Conservation (phyloP, 2,329 filamentous ascomycete genomes). For the Rhynchosporium secalis region DNA sequence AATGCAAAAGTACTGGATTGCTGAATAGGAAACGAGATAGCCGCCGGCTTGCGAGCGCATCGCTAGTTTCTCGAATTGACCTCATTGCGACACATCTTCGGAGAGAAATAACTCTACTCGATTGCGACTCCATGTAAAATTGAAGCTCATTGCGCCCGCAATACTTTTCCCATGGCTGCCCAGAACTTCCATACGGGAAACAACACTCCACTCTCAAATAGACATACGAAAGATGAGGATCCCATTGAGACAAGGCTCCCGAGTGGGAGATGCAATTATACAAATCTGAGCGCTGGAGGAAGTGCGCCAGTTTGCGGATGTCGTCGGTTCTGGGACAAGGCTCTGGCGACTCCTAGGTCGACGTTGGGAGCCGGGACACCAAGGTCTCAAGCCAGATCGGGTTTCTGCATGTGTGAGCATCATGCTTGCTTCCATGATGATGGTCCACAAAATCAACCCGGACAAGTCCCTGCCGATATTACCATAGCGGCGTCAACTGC, state of each 20-base stretch:
- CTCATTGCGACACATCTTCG: conserved; percentile 33
- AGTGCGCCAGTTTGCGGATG: conserved; percentile 51
- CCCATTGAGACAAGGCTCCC: conserved; percentile 39
- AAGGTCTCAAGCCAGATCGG: conserved; percentile 21
- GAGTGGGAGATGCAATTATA: conserved; percentile 53
- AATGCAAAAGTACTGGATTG: conserved; percentile 12
- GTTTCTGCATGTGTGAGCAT: conserved; percentile 53
- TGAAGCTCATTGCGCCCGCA: background rate
- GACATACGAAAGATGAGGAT: conserved; percentile 28
- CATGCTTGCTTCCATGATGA: conserved; percentile 56
- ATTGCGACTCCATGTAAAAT: conserved; percentile 3
- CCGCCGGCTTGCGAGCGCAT: conserved; percentile 29
- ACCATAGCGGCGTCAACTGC: background rate
- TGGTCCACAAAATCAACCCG: conserved; percentile 24
- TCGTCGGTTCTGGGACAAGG: conserved; percentile 52
- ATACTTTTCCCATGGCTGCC: conserved; percentile 36
- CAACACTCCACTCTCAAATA: conserved; percentile 37
- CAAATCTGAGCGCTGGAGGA: conserved; percentile 46
- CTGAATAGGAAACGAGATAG: conserved; percentile 22
- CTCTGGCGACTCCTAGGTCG: conserved; percentile 22
- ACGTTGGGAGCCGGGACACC: conserved; percentile 13
- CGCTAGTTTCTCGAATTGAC: conserved; percentile 16
- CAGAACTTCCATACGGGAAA: conserved; percentile 27
- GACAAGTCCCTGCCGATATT: conserved; percentile 4
- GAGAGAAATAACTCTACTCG: conserved; percentile 21